Percentiles rank a stretch among this genome's conserved stretches.
Conservation (phyloP, 2,329 filamentous ascomycete genomes). For the Meredithiella fracta region DNA sequence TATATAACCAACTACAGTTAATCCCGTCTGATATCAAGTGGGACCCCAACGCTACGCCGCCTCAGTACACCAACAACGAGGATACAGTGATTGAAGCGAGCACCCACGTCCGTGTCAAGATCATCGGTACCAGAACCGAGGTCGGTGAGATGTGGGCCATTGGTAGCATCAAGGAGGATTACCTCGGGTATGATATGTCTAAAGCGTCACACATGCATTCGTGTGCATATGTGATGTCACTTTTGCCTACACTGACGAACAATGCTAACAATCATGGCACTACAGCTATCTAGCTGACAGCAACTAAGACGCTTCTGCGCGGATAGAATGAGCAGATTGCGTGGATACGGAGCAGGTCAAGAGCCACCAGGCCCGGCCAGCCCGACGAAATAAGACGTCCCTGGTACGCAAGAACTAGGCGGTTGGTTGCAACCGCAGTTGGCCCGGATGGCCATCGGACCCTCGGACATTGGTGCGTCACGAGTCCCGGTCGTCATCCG, state of each 20-base stretch:
- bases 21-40: slow-evolving; percentile 87
- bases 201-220: background rate
- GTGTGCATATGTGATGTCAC: background rate
- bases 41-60: slow-evolving; percentile 90
- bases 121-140: slow-evolving; percentile 85
- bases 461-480: no score
- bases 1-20: slow-evolving; percentile 36
- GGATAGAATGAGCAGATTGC: background rate
- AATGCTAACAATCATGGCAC: background rate
- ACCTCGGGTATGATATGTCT: slow-evolving; percentile 37
- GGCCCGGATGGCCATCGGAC: no score
- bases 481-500: no score
- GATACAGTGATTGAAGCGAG: slow-evolving; percentile 88
- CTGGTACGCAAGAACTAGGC: no score
- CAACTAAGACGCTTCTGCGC: slow-evolving; percentile 1
- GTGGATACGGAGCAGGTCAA: no score
- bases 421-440: no score
- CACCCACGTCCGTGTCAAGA: slow-evolving; percentile 82
- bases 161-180: slow-evolving; percentile 84
- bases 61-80: slow-evolving; percentile 87
- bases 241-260: background rate
- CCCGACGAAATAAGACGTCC: no score
- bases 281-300: slow-evolving; percentile 12
- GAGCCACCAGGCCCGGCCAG: no score
- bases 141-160: slow-evolving; percentile 94